A percentile compares a stretch with the other conserved stretches of the same genome.
These are phyloP conservation scores for Salinomyces thailandicus DNA, from an alignment of 2,329 filamentous ascomycete species.

Conservation along the genomic window DNA sequence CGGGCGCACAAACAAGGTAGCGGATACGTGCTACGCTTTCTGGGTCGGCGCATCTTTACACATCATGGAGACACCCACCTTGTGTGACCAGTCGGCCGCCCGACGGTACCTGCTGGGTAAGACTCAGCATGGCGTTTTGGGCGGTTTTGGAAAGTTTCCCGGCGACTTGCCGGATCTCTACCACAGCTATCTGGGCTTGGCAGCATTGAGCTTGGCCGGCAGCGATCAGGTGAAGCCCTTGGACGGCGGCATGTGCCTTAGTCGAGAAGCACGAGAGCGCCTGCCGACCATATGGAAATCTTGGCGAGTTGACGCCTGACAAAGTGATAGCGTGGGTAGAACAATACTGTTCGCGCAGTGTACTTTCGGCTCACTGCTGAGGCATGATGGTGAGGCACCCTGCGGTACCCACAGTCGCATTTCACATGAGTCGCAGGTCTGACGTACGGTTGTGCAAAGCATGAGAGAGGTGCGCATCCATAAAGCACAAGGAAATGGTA, in stretches of 20 bases:
- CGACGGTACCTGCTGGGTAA: slow-evolving; percentile 71
- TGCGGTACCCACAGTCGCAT: too few relatives aligned
- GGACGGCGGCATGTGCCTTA: slow-evolving; percentile 68
- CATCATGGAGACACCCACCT: slow-evolving; percentile 13
- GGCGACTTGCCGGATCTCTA: slow-evolving; percentile 56
- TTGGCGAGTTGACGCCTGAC: slow-evolving; percentile 2
- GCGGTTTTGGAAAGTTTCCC: slow-evolving; percentile 38
- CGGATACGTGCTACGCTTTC: slow-evolving; percentile 93
- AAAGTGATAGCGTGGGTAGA: too few relatives aligned
- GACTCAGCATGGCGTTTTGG: slow-evolving; percentile 67
- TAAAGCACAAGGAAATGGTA: too few relatives aligned
- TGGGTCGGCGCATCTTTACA: slow-evolving; percentile 63
- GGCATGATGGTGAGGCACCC: too few relatives aligned
- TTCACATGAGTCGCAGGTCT: too few relatives aligned
- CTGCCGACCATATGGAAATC: slow-evolving; percentile 19
- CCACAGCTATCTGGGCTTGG: slow-evolving; percentile 80
- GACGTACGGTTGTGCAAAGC: too few relatives aligned
- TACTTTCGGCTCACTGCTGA: too few relatives aligned
- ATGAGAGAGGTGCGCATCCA: too few relatives aligned
- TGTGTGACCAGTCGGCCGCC: slow-evolving; percentile 14
- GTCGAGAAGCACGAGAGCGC: slow-evolving; percentile 39
- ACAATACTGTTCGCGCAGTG: too few relatives aligned
- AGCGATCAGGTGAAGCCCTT: slow-evolving; percentile 59
- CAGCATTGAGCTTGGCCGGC: slow-evolving; percentile 55
- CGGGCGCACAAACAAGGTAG: slow-evolving; percentile 79